Evolutionary conservation across 2,329 filamentous ascomycete species (phyloP).

Genomic region (Ophiocordyceps camponoti-leonardi): DNA sequence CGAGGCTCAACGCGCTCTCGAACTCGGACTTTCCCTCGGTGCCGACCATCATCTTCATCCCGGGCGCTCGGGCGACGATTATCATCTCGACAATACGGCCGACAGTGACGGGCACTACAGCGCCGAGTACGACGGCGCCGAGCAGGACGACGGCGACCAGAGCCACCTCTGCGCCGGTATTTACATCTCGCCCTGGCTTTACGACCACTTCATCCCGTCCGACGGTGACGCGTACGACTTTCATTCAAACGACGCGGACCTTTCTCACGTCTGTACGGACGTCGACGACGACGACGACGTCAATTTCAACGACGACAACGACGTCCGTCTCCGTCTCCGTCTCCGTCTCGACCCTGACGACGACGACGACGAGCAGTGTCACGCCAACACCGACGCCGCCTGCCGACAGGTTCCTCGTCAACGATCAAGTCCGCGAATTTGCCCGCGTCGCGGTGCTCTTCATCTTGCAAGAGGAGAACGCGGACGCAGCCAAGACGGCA

Average conservation of each 20-base stretch:
- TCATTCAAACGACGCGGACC: background rate
- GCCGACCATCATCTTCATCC: conserved; percentile 2
- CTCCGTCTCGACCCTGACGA: background rate
- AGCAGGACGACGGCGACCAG: background rate
- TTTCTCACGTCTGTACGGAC: background rate
- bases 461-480: conserved; percentile 36
- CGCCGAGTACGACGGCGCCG: too few species aligned
- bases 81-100: background rate
- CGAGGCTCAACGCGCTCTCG: background rate
- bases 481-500: conserved; percentile 32
- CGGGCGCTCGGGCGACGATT: background rate
- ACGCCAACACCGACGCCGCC: background rate
- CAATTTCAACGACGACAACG: background rate
- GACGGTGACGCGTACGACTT: background rate
- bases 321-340: background rate
- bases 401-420: conserved; percentile 24
- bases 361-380: background rate
- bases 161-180: background rate
- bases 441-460: conserved; percentile 44
- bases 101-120: background rate
- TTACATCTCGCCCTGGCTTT: background rate
- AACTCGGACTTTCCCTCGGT: background rate
- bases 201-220: background rate
- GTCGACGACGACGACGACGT: background rate
- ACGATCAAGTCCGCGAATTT: conserved; percentile 44